Conservation (phyloP, 78 protist genomes). For the Isochrysis galbana region DNA sequence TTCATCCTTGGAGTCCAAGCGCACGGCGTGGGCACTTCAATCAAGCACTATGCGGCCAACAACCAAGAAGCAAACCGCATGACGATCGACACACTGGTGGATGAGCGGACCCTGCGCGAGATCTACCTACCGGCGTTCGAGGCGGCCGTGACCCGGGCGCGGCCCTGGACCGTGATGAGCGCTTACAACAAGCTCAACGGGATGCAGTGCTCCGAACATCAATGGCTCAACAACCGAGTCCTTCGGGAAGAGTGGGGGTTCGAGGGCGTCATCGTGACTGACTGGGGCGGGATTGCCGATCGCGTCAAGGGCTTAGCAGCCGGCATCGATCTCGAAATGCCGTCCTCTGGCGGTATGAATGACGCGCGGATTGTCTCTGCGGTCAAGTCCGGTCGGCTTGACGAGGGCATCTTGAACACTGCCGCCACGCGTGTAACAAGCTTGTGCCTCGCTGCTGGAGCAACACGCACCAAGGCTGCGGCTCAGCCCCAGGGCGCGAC, state of each 20-base stretch:
- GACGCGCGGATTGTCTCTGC: not conserved
- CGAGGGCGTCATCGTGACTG: slow-evolving; percentile 41
- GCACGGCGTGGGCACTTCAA: not conserved
- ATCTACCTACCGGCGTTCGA: slow-evolving; percentile 50
- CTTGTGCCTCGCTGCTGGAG: not conserved
- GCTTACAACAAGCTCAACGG: slow-evolving; percentile 52
- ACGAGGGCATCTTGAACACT: not conserved
- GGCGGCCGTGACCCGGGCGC: slow-evolving; percentile 34
- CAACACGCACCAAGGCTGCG: not conserved
- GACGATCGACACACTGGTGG: not conserved
- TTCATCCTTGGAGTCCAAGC: not conserved
- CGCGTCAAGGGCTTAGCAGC: not conserved
- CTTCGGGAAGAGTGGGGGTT: slow-evolving; percentile 18
- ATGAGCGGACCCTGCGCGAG: slow-evolving; percentile 38
- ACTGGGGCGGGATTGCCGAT: slow-evolving; percentile 54
- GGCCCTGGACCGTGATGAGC: slow-evolving; percentile 62
- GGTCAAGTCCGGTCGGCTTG: not conserved
- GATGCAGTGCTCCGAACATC: slow-evolving; percentile 27
- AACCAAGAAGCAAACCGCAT: slow-evolving; percentile 21
- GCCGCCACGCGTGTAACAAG: not conserved
- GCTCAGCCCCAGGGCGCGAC: not conserved
- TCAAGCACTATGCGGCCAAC: slow-evolving; percentile 15
- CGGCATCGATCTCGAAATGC: not conserved
- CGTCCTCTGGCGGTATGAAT: not conserved
- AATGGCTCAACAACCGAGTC: not conserved